phyloP scores from a whole-genome alignment of 371 early-diverging fungal genomes.

The Syncephalastrum sp. region DNA sequence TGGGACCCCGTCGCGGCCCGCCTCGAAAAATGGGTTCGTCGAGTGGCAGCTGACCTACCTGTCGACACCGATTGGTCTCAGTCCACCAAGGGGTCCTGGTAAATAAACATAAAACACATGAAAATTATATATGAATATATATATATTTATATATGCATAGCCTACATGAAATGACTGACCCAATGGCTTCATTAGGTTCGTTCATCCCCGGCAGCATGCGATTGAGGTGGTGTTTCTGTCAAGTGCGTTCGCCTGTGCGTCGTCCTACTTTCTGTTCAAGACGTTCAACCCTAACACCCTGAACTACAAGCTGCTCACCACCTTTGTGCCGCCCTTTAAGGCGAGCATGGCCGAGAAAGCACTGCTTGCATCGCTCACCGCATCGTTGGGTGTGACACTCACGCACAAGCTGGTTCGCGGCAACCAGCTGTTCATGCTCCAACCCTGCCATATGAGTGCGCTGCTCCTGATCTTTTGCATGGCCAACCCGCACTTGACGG shows the following conservation, averaged over 20 bases:
- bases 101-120: constrained; percentile 4
- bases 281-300: constrained; percentile 45
- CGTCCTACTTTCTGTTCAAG: constrained; percentile 38
- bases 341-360: constrained; percentile 42
- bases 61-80: constrained; percentile 55
- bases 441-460: constrained; percentile 68
- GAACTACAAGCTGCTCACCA: constrained; percentile 25
- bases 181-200: constrained; percentile 39
- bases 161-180: not conserved
- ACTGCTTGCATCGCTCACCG: constrained; percentile 33
- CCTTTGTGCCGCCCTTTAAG: constrained; percentile 34
- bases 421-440: constrained; percentile 54
- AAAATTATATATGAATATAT: not conserved
- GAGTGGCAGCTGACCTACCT: constrained; percentile 55
- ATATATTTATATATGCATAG: constrained; percentile 1
- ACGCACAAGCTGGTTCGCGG: constrained; percentile 50
- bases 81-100: constrained; percentile 58
- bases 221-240: constrained; percentile 56
- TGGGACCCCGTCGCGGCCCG: constrained; percentile 28
- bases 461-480: constrained; percentile 50
- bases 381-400: constrained; percentile 44
- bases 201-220: constrained; percentile 59
- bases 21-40: constrained; percentile 34
- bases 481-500: constrained; percentile 42
- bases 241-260: constrained; percentile 37